phyloP scores from a whole-genome alignment of 1,284 basidiomycete species.

The Fomitopsis palustris region DNA sequence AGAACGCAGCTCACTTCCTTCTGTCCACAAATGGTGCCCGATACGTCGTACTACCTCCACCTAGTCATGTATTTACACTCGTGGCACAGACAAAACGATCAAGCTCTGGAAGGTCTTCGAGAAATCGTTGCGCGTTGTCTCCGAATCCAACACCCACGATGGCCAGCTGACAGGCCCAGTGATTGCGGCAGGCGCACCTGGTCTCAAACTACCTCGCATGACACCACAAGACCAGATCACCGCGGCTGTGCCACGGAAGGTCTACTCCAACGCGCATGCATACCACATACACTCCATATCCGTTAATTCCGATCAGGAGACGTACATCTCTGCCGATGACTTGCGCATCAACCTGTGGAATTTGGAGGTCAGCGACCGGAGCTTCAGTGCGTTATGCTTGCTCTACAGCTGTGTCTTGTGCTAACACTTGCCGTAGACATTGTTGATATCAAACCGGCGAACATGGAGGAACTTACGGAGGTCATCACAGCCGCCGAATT shows the following conservation, averaged over 20 bases:
- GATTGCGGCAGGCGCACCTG: slow-evolving; percentile 40
- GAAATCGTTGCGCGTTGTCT: slow-evolving; percentile 93
- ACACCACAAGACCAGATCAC: slow-evolving; percentile 96
- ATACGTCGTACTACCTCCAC: background rate
- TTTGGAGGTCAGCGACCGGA: slow-evolving; percentile 96
- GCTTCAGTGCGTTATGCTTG: slow-evolving; percentile 79
- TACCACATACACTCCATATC: slow-evolving; percentile 99
- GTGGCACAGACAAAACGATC: slow-evolving; percentile 91
- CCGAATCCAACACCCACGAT: slow-evolving; percentile 93
- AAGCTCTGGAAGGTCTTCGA: slow-evolving; percentile 99
- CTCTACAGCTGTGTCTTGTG: background rate
- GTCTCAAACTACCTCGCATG: slow-evolving; percentile 86
- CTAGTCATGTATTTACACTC: background rate
- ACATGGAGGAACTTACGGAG: slow-evolving; percentile 99
- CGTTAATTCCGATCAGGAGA: slow-evolving; percentile 99
- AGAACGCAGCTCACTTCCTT: slow-evolving; percentile 96
- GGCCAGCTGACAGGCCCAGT: slow-evolving; percentile 68
- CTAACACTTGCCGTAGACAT: slow-evolving; percentile 67
- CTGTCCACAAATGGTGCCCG: slow-evolving; percentile 90
- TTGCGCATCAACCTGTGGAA: slow-evolving; percentile 98
- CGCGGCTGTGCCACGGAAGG: slow-evolving; percentile 96
- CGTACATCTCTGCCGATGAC: slow-evolving; percentile 98
- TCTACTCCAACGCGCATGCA: slow-evolving; percentile 98
- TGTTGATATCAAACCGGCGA: slow-evolving; percentile 99
- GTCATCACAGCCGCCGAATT: slow-evolving; percentile 99